Evolutionary conservation across 441 rosid genomes (phyloP), one percentile per base, ranked within the genome.

Genomic region (Croton setiger): DNA sequence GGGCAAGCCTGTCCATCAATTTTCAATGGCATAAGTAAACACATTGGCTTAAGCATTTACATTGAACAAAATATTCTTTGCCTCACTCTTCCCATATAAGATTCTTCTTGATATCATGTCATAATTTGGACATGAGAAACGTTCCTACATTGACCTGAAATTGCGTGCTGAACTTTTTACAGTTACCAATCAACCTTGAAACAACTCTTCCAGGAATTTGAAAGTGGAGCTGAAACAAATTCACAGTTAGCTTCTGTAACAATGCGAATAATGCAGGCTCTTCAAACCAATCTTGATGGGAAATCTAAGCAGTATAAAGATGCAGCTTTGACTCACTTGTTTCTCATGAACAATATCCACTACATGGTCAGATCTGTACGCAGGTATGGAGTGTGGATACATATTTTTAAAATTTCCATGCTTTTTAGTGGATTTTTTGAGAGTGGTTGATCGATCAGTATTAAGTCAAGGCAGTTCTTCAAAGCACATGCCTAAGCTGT

Each of bases 281-380:
- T 94, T 85, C 99, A 92, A 80, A 88, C 87, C 69, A 94, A 94
- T 83, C 81, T 94, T 75, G 98, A 90, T 69, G 98, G 89, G 58
- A 94, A 92, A 80, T 86, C 99, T 18, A 94, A 92, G 86, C 99
- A 94, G 86, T 94, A 92, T 76, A 88, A 65, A 79, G 99, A 94
- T 76, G 85, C 77, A 74, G 91, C 99, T 73, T 79, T 94, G 89
- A 94, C 94, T 21, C 90, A 92, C 78, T 82, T 94, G 74, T 94
- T 94, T 79, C 87, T 94, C 66, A 94, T 94, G 98, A 94, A 94
- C 78, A 94, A 94, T 78, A 90, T 92, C 77, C 99, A 94, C 77
- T 92, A 94, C 74, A 94, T 94, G 96, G 99, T 94, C 85, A 86
- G 98, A 92, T 92, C 99, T 70, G 99, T 94, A 41, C 96, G 98